Conservation (phyloP, 2,329 filamentous ascomycete species). For the Moelleriella libera region DNA sequence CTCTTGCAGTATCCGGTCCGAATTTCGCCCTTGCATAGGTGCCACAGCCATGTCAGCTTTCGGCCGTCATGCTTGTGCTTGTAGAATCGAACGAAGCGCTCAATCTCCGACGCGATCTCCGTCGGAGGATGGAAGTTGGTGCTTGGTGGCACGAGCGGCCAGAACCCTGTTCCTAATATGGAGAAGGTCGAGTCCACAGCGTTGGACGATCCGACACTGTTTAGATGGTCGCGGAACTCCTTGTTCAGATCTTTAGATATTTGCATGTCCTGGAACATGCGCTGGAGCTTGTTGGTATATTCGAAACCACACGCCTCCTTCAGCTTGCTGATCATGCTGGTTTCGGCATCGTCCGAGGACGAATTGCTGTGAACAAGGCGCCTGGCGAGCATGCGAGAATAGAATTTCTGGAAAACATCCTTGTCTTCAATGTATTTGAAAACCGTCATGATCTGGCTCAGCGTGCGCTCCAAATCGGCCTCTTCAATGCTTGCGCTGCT, state of each 20-base stretch:
- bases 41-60: conserved; percentile 96
- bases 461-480: conserved; percentile 75
- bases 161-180: conserved; percentile 91
- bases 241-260: conserved; percentile 95
- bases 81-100: conserved; percentile 84
- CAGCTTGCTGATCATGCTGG: conserved; percentile 97
- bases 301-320: conserved; percentile 98
- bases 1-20: conserved; percentile 85
- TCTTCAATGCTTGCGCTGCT: conserved; percentile 88
- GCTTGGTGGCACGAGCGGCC: conserved; percentile 77
- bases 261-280: conserved; percentile 99
- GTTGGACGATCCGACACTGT: conserved; percentile 44
- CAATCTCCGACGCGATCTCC: conserved; percentile 74
- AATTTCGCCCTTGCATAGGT: conserved; percentile 93
- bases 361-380: conserved; percentile 90
- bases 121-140: conserved; percentile 80
- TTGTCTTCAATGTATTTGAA: conserved; percentile 99
- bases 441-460: conserved; percentile 94
- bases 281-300: conserved; percentile 97
- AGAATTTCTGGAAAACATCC: conserved; percentile 99
- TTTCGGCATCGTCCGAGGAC: conserved; percentile 92
- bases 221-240: conserved; percentile 66
- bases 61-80: conserved; percentile 92
- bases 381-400: conserved; percentile 90
- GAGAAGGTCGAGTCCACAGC: conserved; percentile 77